phyloP scores from a whole-genome alignment of 257 asterid species.

The Penstemon eatonii region DNA sequence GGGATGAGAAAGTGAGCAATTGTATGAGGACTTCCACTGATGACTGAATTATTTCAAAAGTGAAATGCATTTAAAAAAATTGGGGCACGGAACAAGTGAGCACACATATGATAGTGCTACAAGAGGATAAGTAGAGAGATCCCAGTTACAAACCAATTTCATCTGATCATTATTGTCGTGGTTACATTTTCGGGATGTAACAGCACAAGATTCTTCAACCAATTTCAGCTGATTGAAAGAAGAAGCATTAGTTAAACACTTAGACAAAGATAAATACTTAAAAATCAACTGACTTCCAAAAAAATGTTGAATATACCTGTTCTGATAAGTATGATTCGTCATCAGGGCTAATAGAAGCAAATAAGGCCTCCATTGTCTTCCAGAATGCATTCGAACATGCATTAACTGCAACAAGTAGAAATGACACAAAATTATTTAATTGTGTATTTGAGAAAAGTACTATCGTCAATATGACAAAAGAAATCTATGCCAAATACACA shows the following conservation, averaged over 20 bases:
- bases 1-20: too few species aligned
- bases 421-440: constrained; percentile 11
- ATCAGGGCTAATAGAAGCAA: constrained; percentile 65
- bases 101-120: too few species aligned
- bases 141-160: constrained; percentile 31
- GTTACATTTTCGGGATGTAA: constrained; percentile 42
- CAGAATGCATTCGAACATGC: constrained; percentile 83
- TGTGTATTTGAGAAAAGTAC: constrained; percentile 13
- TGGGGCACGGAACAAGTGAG: too few species aligned
- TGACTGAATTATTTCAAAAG: neutral
- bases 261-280: neutral
- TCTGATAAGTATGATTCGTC: constrained; percentile 56
- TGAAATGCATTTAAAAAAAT: too few species aligned
- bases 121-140: constrained; percentile 10
- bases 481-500: constrained; percentile 34
- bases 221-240: constrained; percentile 56
- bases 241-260: neutral
- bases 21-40: neutral
- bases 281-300: constrained; percentile 21
- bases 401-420: constrained; percentile 49
- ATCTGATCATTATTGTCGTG: constrained; percentile 43
- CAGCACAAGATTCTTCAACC: constrained; percentile 54
- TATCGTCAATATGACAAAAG: neutral
- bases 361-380: constrained; percentile 71
- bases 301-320: constrained; percentile 53